Percentiles rank a stretch among this genome's conserved stretches.
Evolutionary conservation across 495 filamentous ascomycete genomes (phyloP).

Genomic region (Penicillium robsamsonii): DNA sequence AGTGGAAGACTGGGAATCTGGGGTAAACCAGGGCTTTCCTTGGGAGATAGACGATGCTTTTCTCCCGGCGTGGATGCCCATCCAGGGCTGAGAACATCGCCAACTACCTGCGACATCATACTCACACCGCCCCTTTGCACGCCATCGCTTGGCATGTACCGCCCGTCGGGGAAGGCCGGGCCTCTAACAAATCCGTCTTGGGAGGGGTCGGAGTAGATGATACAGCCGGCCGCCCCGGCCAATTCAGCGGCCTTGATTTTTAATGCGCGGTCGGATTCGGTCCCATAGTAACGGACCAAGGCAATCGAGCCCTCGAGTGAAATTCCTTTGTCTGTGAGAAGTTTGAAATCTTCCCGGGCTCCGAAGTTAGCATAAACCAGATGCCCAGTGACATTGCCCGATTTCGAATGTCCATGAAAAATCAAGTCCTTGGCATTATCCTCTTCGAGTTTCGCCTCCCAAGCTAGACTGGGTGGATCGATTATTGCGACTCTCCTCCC

Average conservation of each 20-base stretch:
- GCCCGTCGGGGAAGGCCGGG: constrained; percentile 67
- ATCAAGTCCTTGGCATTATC: constrained; percentile 60
- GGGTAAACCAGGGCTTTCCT: constrained; percentile 68
- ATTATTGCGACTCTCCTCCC: constrained; percentile 82
- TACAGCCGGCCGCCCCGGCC: constrained; percentile 77
- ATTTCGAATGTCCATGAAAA: constrained; percentile 87
- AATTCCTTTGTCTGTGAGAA: constrained; percentile 66
- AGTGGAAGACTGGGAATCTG: constrained; percentile 88
- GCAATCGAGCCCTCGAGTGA: constrained; percentile 76
- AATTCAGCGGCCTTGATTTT: constrained; percentile 90
- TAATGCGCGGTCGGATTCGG: constrained; percentile 65
- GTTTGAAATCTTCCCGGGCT: constrained; percentile 75
- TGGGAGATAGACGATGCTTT: constrained; percentile 58
- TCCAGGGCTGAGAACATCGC: constrained; percentile 87
- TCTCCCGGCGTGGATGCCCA: constrained; percentile 72
- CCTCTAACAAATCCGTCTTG: constrained; percentile 75
- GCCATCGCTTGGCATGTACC: constrained; percentile 72
- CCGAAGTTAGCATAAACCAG: constrained; percentile 94
- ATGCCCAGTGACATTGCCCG: constrained; percentile 88
- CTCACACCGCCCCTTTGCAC: constrained; percentile 84
- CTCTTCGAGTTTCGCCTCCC: constrained; percentile 88
- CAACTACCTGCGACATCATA: constrained; percentile 74
- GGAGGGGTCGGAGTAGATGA: constrained; percentile 87
- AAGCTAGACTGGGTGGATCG: constrained; percentile 63
- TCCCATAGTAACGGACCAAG: constrained; percentile 77